Evolutionary conservation across 176 grass and related monocot genomes (phyloP), one percentile per base, ranked within the genome.

Genomic region (Cenchrus fungigraminus): DNA sequence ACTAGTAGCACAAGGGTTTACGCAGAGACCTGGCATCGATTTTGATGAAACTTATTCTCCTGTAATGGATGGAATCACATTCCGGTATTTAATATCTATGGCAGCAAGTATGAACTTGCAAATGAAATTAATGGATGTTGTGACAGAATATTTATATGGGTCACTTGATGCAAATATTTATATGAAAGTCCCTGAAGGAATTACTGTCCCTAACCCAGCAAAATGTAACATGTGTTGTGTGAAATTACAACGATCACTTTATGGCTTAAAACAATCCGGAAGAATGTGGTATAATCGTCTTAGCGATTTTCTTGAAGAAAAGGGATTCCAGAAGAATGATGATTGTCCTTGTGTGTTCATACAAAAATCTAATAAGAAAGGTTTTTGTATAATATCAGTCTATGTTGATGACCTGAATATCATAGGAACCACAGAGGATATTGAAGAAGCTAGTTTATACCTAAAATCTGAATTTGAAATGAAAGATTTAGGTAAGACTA

Each of bases 401-500:
- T 71, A 25, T 49, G 68, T 47, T 2, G 43, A 71, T 71, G 68
- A 68, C 8, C 8, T 68, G 42, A 70, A 47, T 46, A 20, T 47
- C 10, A 74, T 31, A 16, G 25, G 71, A 52, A 52, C 20, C 12
- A 17, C 0, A 73, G 2, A 73, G 1, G 46, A 52, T 6, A 53
- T 31, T 0, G 22, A 73, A 15, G 47, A 53, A 73, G 47, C 71
- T 8, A 51, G 46, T 31, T 1, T 46, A 4, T 73, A 73, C 2
- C 47, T 73, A 31, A 73, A 52, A 49, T 52, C 20, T 29, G 22
- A 73, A 31, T 73, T 73, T 47, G 9, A 73, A 73, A 73, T 73
- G 46, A 73, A 73, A 13, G 47, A 31, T 73, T 73, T 73, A 4
- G 20, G 22, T 3, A 73, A 40, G 12, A 73, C 12, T 52, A 73